Base-by-base conservation (phyloP, 208 protist genomes). In the Trypanosoma cruzi region DNA sequence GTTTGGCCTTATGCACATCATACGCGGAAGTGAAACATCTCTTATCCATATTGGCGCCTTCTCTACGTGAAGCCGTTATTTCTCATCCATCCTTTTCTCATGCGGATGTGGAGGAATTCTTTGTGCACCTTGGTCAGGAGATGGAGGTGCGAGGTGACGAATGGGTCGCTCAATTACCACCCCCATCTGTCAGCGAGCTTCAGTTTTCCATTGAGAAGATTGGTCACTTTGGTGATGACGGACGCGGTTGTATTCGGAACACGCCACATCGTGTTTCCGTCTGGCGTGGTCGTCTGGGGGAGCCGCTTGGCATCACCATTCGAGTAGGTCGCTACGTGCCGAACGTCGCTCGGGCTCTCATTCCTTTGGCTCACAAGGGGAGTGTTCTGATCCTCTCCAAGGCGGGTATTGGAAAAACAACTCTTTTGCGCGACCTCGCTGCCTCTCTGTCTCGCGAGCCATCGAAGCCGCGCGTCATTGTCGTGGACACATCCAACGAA, bases 401-500 rank as follows among this genome's bases (percentile, higher is more conserved):
- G 75, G 94, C 96, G 3, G 94, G 96, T 32, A 78, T 92, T 49
- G 97, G 97, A 40, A 98, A 98, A 76, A 98, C 95, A 18, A 98
- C 94, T 8, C 59, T 98, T 44, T 70, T 98, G 49, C 83, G 96
- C 8, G 95, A 98, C 55, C 75, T 98, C 22, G 86, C 91, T 1
- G 67, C 86, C 46, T 63, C 71, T 7, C 65, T 97, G 13, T 86
- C 92, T 29, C 82, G 91, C 26, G 64, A 85, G 18, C 58, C 73
- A 28, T 57, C 61, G 14, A 58, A 55, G 61, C 68, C 81, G 40
- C 86, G 93, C 14, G 88, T 98, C 0, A 87, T 90, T 34, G 81
- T 98, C 16, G 92, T 98, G 11, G 97, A 98, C 71, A 98, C 95
- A 0, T 98, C 95, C 8, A 97, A 97, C 69, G 97, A 98, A 71